Base-by-base conservation (phyloP, 441 rosid species). In the Croton laevigatus region DNA sequence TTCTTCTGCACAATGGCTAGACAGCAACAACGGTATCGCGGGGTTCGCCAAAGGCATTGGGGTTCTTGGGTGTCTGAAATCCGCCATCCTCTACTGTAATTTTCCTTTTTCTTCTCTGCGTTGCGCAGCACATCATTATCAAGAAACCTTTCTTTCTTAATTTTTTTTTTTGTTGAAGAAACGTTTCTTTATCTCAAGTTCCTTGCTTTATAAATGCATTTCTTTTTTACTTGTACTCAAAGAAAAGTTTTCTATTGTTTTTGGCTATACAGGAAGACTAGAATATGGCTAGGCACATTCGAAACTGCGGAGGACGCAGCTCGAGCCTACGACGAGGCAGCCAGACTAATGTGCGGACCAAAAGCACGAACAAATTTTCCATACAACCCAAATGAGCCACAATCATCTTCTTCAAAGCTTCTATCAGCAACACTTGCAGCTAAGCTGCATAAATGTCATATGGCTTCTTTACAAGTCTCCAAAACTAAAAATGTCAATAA, bases 51-150 rank as follows among this genome's bases (percentile, higher is more conserved):
- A 53, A 88, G 98, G 80, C 99, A 94, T 71, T 94, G 98, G 99
- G 99, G 99, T 52, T 94, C 99, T 48, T 94, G 99, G 99, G 99
- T 94, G 16, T 94, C 99, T n/a, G 98, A 94, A 81, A 94, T 94
- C 60, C 99, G 98, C 45, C 99, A 94, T 71, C 99, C 98, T 65
- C 75, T 91, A 55, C 76, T 94, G 99, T 92, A 87, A 86, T 78
- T 52, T 10, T 54, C 1, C 64, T 22, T 37, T 44, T 45, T 53
- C 23, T 66, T 46, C 20, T 40, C 0, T 0, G 12, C 1, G 17
- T 16, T 6, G 36, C 6, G 1, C 1, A 1, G 44, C 44, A 40
- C 44, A 40, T 40, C 44, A 40, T 40, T 40, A 40, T 40, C 44
- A 17, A 45, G 34, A 63, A 63, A 64, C 57, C n/a, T 17, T 44